These are phyloP conservation scores for Colletotrichum tabaci DNA, from an alignment of 2,329 filamentous ascomycete species.

Conservation along the genomic window DNA sequence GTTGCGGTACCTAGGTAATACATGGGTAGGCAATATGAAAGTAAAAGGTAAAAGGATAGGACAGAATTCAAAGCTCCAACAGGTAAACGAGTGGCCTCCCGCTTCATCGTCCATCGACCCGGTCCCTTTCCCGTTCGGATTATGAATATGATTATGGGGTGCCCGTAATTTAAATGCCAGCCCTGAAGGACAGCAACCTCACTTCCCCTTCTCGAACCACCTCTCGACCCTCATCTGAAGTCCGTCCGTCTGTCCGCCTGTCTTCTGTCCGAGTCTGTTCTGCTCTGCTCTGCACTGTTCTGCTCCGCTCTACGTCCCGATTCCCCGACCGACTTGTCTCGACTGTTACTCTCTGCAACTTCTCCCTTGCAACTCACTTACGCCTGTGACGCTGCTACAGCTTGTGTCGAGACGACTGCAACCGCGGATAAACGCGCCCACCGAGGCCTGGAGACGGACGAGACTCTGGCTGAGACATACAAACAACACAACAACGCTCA, in stretches of 20 bases:
- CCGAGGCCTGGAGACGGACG: conserved; percentile 22
- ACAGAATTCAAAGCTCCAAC: conserved; percentile 12
- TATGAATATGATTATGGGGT: conserved; percentile 40
- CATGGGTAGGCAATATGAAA: neutral
- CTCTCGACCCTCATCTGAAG: conserved; percentile 1
- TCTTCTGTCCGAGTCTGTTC: too few species aligned
- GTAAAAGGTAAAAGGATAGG: neutral
- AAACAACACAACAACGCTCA: conserved; percentile 32
- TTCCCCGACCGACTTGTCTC: neutral
- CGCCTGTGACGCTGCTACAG: too few species aligned
- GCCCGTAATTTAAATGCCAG: conserved; percentile 42
- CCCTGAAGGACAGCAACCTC: conserved; percentile 40
- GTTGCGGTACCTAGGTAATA: too few species aligned
- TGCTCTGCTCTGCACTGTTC: neutral
- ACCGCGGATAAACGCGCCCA: conserved; percentile 24
- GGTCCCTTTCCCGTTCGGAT: conserved; percentile 23
- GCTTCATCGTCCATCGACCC: conserved; percentile 29
- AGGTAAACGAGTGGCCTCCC: conserved; percentile 34
- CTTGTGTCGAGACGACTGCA: neutral
- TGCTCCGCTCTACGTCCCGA: neutral
- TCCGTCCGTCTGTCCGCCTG: too few species aligned
- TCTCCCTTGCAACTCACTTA: neutral
- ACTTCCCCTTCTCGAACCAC: conserved; percentile 40
- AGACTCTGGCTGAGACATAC: conserved; percentile 39
- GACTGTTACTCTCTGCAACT: neutral